These are phyloP conservation scores for Hemisphaericaspora nanyangensis DNA, from an alignment of 805 yeast genomes.

Conservation along the genomic window DNA sequence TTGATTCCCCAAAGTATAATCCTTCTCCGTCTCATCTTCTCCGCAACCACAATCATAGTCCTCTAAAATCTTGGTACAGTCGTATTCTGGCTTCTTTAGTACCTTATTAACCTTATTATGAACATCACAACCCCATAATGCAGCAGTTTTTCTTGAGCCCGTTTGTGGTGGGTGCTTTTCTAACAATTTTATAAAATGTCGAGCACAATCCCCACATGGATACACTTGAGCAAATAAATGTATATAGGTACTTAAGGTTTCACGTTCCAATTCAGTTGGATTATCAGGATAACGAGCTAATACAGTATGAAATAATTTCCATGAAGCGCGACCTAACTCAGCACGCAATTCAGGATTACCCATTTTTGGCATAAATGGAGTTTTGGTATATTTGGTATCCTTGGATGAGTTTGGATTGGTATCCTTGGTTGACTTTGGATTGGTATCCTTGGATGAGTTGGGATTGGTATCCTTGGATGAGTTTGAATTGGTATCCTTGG, in stretches of 20 bases:
- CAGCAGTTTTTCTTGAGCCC: constrained; percentile 70
- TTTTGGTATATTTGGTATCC: constrained; percentile 19
- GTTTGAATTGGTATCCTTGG: too few species aligned
- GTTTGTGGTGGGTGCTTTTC: constrained; percentile 81
- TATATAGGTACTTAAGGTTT: constrained; percentile 61
- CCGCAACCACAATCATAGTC: constrained; percentile 98
- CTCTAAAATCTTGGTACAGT: constrained; percentile 79
- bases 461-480: background rate
- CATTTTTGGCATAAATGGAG: constrained; percentile 90
- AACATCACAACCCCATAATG: constrained; percentile 93
- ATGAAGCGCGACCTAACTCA: constrained; percentile 84
- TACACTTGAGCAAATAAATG: constrained; percentile 83
- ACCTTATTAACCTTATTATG: constrained; percentile 83
- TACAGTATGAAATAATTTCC: constrained; percentile 88
- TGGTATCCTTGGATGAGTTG: too few species aligned
- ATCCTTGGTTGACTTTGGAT: too few species aligned
- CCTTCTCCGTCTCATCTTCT: constrained; percentile 55
- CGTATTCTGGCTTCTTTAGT: constrained; percentile 67
- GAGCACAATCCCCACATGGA: constrained; percentile 97
- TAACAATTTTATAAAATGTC: constrained; percentile 75
- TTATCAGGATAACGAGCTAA: constrained; percentile 87
- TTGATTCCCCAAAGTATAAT: constrained; percentile 34
- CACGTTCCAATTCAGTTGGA: constrained; percentile 62
- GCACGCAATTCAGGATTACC: constrained; percentile 78
- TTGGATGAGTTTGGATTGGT: background rate